Evolutionary conservation across 1,139 yeast genomes (phyloP).

Genomic region (Suhomyces bokatorum): DNA sequence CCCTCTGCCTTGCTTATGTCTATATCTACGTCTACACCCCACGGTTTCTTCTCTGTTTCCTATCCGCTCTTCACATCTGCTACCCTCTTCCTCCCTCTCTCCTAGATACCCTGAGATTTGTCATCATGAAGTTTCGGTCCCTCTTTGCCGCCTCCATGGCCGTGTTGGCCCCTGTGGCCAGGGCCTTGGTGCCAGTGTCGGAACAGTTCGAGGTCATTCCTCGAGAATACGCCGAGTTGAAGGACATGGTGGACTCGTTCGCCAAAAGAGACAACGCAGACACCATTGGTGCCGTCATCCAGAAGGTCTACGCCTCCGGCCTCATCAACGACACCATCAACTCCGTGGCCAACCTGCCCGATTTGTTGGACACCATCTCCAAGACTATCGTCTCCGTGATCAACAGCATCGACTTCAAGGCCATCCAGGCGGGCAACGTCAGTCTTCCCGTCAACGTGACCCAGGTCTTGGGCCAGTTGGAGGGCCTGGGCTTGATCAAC

Average conservation of each 20-base stretch:
- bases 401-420: conserved; percentile 8
- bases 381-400: conserved; percentile 17
- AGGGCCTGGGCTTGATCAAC: conserved; percentile 29
- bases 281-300: conserved; percentile 13
- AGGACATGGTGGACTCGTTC: conserved; percentile 5
- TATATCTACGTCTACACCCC: conserved; percentile 6
- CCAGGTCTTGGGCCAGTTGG: conserved; percentile 20
- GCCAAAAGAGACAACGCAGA: conserved; percentile 21
- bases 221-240: conserved; percentile 1
- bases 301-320: conserved; percentile 30
- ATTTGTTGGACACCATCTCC: conserved; percentile 26
- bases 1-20: not conserved
- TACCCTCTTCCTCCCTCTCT: not conserved
- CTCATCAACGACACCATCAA: conserved; percentile 31
- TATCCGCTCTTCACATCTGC: not conserved
- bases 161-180: conserved; percentile 2
- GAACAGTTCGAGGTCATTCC: conserved; percentile 5
- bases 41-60: not conserved
- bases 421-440: not conserved
- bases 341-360: conserved; percentile 28
- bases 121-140: conserved; percentile 7
- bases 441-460: conserved; percentile 21
- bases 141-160: conserved; percentile 1
- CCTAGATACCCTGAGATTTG: not conserved
- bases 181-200: conserved; percentile 2